Evolutionary conservation across 805 yeast genomes (phyloP), one percentile per base, ranked within the genome.

Genomic region (Cyberlindnera nakhonratchasimensis): DNA sequence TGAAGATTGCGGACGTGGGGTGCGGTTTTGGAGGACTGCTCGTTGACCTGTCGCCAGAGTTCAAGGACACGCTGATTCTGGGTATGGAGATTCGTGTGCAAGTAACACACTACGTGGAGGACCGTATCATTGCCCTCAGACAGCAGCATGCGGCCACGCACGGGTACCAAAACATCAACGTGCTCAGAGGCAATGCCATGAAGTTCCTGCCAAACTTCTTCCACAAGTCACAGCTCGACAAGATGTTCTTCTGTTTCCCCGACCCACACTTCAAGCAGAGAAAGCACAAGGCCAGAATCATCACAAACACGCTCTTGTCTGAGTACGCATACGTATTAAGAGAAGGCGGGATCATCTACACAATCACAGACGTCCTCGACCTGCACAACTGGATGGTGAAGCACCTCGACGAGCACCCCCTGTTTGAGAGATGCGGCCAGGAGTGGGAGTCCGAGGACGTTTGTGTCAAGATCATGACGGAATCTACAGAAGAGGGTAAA

Each of bases 51-150:
- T 82, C 96, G 4, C 84, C 89, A 5, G 78, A 68, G 42, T 83
- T 86, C 49, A 89, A 93, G 2, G 77, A 85, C 3, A 75, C 72
- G 12, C 70, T 87, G 56, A 82, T 89, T 34, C 69, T 93, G 34
- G 99, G 99, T 14, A 89, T 93, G 96, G 99, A 93, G 66, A 93
- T 93, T 58, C 77, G 99, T 59, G 96, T 90, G 16, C 99, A 93
- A 65, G 99, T 93, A 37, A 91, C 98, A 1, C 89, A 93, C 54
- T 93, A 90, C 59, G 98, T 93, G 11, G 96, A 91, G 64, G 99
- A 93, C 64, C 72, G 97, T 55, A 88, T 93, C 50, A 77, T 87
- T 47, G 98, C 98, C 2, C 71, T 93, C 52, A 78, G 98, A 63
- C 65, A 69, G 42, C 55, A 65, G 51, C 55, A 55, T 8, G 49